A percentile compares a stretch with the other conserved stretches of the same genome.
phyloP scores from a whole-genome alignment of 768 basidiomycete genomes.

The Brasilioporus rufonigricans region DNA sequence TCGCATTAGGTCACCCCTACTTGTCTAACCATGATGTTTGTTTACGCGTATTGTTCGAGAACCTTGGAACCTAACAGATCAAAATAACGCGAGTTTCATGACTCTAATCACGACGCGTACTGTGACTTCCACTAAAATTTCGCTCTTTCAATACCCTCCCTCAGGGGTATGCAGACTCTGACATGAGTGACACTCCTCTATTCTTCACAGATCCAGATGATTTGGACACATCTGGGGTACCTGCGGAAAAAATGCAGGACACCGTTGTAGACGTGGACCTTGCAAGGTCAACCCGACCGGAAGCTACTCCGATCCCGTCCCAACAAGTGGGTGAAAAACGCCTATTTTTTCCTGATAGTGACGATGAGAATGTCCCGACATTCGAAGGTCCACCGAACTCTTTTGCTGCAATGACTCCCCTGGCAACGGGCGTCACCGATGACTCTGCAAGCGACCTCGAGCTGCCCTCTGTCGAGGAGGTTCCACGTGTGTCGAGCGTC shows the following conservation, averaged over 20 bases:
- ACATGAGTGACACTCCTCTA: slow-evolving; percentile 27
- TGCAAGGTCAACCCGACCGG: neutral
- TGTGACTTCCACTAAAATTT: neutral
- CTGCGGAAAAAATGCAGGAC: neutral
- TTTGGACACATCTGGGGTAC: slow-evolving; percentile 33
- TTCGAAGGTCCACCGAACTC: slow-evolving; percentile 6
- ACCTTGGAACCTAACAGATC: slow-evolving; percentile 17
- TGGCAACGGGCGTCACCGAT: slow-evolving; percentile 35
- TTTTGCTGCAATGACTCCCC: slow-evolving; percentile 16
- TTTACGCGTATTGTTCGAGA: slow-evolving; percentile 3
- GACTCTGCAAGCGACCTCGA: slow-evolving; percentile 35
- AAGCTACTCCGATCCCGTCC: slow-evolving; percentile 3
- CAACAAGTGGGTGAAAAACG: slow-evolving; percentile 27
- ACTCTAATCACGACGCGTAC: slow-evolving; percentile 3
- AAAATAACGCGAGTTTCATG: slow-evolving; percentile 23
- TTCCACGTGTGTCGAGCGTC: slow-evolving; percentile 41
- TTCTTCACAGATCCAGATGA: slow-evolving; percentile 65
- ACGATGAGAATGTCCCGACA: slow-evolving; percentile 38
- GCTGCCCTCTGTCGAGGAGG: slow-evolving; percentile 30
- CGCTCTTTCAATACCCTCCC: neutral
- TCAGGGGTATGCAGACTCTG: neutral
- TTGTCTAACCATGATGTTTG: neutral
- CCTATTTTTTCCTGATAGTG: slow-evolving; percentile 43
- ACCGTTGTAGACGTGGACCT: neutral
- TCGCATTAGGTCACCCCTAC: neutral